Evolutionary conservation across 257 asterid genomes (phyloP).

Genomic region (Solanum dulcamara): DNA sequence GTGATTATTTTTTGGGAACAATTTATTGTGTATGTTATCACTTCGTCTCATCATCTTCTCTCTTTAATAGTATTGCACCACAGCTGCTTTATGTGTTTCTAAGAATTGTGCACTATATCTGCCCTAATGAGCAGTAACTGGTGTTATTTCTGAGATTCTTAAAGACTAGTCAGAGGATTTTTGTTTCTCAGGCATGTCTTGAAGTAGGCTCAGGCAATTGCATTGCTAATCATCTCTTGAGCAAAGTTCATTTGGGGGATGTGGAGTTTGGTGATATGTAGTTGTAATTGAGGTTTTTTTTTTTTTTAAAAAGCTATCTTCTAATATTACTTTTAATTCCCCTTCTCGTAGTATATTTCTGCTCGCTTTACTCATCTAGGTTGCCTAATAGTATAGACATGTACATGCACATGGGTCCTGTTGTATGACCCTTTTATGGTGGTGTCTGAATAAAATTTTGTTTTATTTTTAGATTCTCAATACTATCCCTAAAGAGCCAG

Average conservation of each 20-base stretch:
- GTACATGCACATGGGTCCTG: background rate
- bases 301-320: background rate
- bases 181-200: background rate
- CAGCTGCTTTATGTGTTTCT: background rate
- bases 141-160: background rate
- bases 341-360: background rate
- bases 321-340: background rate
- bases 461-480: constrained; percentile 36
- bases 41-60: background rate
- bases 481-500: constrained; percentile 56
- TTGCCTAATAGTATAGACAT: background rate
- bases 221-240: background rate
- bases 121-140: background rate
- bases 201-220: background rate
- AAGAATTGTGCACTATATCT: background rate
- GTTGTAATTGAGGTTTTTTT: background rate
- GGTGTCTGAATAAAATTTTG: background rate
- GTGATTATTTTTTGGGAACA: background rate
- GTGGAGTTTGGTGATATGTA: background rate
- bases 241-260: background rate
- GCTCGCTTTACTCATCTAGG: background rate
- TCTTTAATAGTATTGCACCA: background rate
- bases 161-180: background rate
- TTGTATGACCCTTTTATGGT: background rate
- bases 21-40: background rate